These are phyloP conservation scores for Aethionema arabicum DNA, from an alignment of 345 rosid genomes.

Conservation along the genomic window DNA sequence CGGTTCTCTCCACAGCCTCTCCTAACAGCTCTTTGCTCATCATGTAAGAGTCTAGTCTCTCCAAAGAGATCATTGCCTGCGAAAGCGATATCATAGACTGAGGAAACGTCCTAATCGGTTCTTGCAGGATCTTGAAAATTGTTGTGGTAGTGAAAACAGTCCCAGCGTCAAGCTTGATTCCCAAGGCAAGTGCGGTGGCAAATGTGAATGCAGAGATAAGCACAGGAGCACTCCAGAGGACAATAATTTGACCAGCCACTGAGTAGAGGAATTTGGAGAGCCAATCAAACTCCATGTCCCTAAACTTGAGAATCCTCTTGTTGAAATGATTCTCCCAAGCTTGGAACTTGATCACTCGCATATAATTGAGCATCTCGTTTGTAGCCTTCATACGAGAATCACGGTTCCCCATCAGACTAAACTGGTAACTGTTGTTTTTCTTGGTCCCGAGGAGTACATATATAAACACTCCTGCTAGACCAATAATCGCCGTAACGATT, in stretches of 20 bases:
- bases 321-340: slow-evolving; percentile 96
- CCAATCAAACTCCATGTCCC: slow-evolving; percentile 78
- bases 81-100: slow-evolving; percentile 93
- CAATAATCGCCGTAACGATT: slow-evolving; percentile 52
- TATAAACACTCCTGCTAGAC: slow-evolving; percentile 47
- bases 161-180: slow-evolving; percentile 76
- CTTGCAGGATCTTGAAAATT: slow-evolving; percentile 87
- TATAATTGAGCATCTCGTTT: slow-evolving; percentile 85
- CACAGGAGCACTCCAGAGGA: slow-evolving; percentile 83
- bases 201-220: slow-evolving; percentile 74
- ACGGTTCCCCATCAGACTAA: slow-evolving; percentile 66
- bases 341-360: slow-evolving; percentile 95
- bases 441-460: slow-evolving; percentile 54
- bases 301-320: slow-evolving; percentile 63
- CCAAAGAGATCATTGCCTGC: slow-evolving; percentile 87
- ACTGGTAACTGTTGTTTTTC: slow-evolving; percentile 66
- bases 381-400: slow-evolving; percentile 94
- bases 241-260: slow-evolving; percentile 58
- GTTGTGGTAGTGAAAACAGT: slow-evolving; percentile 87
- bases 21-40: slow-evolving; percentile 63
- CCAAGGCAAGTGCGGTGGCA: slow-evolving; percentile 63
- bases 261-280: slow-evolving; percentile 81
- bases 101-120: slow-evolving; percentile 83
- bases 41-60: slow-evolving; percentile 76
- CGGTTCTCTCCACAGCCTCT: slow-evolving; percentile 58